phyloP scores from a whole-genome alignment of 192 early-diverging fungal species.

The Umbelopsis vinacea region DNA sequence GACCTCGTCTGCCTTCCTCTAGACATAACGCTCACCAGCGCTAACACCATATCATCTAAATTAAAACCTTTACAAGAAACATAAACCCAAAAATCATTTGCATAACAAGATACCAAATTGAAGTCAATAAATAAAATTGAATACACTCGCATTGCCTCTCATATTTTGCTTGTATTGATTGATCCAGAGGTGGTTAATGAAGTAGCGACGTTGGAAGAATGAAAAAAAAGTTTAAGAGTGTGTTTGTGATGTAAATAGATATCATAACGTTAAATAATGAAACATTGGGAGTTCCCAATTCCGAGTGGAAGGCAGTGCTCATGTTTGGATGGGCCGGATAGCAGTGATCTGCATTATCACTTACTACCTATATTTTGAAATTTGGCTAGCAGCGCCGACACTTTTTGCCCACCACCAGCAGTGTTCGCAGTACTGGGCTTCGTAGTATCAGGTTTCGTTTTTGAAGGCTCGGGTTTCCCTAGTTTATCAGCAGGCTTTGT shows the following conservation, averaged over 20 bases:
- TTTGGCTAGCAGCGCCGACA: constrained; percentile 4
- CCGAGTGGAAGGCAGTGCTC: no score
- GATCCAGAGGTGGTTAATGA: no score
- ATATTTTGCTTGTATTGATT: background rate
- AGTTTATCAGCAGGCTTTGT: background rate
- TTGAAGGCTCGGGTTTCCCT: background rate
- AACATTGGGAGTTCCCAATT: no score
- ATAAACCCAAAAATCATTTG: background rate
- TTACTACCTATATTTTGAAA: constrained; percentile 9
- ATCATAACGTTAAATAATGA: no score
- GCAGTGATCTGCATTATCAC: background rate
- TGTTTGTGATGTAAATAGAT: no score
- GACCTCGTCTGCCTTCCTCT: no score
- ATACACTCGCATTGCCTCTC: background rate
- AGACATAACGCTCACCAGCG: no score
- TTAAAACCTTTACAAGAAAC: background rate
- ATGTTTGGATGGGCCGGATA: no score
- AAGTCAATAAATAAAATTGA: background rate
- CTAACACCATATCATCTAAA: background rate
- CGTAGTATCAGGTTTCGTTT: background rate
- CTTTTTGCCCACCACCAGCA: background rate
- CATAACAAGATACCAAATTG: background rate
- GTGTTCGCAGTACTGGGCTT: background rate
- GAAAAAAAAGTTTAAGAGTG: no score
- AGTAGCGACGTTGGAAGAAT: no score